Evolutionary conservation across 345 rosid species (phyloP), one percentile per base, ranked within the genome.

Genomic region (Odontarrhena argentea): DNA sequence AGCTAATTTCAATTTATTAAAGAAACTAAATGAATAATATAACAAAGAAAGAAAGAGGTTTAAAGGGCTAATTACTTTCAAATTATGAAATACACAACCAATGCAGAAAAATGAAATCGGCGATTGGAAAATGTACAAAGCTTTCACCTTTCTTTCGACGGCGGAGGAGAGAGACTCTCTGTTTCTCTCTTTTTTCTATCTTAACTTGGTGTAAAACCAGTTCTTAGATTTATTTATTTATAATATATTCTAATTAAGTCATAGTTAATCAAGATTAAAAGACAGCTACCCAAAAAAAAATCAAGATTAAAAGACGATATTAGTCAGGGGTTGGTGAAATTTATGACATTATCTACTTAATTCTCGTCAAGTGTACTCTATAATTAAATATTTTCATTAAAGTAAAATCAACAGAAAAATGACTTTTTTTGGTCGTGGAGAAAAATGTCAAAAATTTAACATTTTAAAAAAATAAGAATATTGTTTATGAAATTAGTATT

Each of bases 131-230:
- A 63, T 63, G 49, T 38, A 15, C 13, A 70, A 70, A 70, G 67
- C 50, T 3, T 38, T 71, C 64, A 63, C 75, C 75, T 63, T 63
- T 55, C 44, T 49, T 12, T 5, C 1, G 36, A 4, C 24, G 40
- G 15, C 75, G 69, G 69, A 64, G 64, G 75, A 71, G 63, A 11
- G 35, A 63, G 64, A 35, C 32, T 46, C 48, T 54, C 56, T 61
- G n/a, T 60, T 28, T 69, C 43, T 60, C 53, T 28, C 35, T 36
- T 6, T 32, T 6, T 32, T 28, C 35, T 41, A 18, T 18, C 22
- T 18, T 18, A 18, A 18, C 22, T 62, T 70, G 54, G 55, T 18
- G 18, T n/a, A 18, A 42, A 42, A 34, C n/a, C 13, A 51, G 28
- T 35, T 7, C 6, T 41, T 60, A 9, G 58, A 37, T 7, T 61